These are phyloP conservation scores for Balamuthia mandrillaris DNA, from an alignment of 208 protist genomes.

Conservation along the genomic window DNA sequence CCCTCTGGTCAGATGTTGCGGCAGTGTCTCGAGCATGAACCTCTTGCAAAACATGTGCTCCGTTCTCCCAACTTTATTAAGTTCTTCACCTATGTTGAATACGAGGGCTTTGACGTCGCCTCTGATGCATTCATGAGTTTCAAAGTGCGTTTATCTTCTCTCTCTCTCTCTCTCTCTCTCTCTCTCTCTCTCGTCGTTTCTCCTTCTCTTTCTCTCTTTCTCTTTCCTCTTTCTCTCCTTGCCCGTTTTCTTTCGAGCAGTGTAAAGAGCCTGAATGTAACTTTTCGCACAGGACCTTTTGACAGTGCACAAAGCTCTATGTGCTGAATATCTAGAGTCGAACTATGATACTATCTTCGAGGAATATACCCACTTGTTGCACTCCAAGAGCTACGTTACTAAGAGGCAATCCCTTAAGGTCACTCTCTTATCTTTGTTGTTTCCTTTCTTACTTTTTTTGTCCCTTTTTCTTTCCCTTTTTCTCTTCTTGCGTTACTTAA, in stretches of 20 bases:
- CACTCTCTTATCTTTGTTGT: neutral
- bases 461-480: too few relatives aligned
- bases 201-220: neutral
- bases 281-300: constrained; percentile 70
- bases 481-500: too few relatives aligned
- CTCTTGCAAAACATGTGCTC: neutral
- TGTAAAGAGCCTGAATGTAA: too few relatives aligned
- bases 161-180: neutral
- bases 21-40: neutral
- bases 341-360: constrained; percentile 78
- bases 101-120: constrained; percentile 80
- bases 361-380: constrained; percentile 69
- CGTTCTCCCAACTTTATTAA: constrained; percentile 3
- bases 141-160: too few relatives aligned
- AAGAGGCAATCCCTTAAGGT: constrained; percentile 78
- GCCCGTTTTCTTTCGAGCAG: neutral
- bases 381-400: constrained; percentile 83
- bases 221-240: neutral
- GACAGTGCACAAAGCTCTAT: constrained; percentile 76
- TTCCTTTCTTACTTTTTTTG: too few relatives aligned
- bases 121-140: constrained; percentile 84
- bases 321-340: constrained; percentile 71
- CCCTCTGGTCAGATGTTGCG: neutral
- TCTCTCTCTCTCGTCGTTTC: neutral
- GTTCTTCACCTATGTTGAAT: constrained; percentile 80